These are phyloP conservation scores for Chytridium lagenaria DNA, from an alignment of 371 early-diverging fungal species.

Conservation along the genomic window DNA sequence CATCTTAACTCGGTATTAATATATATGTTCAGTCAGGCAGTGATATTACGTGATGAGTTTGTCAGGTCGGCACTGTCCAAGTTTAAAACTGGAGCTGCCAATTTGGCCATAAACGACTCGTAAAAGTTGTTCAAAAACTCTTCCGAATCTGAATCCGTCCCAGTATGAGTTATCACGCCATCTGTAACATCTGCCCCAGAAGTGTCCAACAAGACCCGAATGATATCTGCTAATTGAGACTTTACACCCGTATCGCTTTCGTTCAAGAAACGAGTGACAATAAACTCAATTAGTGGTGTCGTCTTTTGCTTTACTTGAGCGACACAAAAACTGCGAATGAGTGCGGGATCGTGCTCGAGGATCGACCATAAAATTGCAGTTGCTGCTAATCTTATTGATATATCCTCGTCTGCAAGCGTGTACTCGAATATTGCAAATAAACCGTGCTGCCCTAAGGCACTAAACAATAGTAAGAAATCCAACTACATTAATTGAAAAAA, in stretches of 20 bases:
- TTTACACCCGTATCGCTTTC: conserved; percentile 70
- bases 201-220: conserved; percentile 77
- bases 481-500: conserved; percentile 5
- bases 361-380: conserved; percentile 74
- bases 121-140: conserved; percentile 79
- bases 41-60: too few species aligned
- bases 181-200: conserved; percentile 39
- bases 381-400: conserved; percentile 62
- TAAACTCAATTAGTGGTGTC: conserved; percentile 62
- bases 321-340: conserved; percentile 73
- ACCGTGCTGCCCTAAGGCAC: conserved; percentile 74
- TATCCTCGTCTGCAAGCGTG: conserved; percentile 62
- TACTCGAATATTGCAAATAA: conserved; percentile 76
- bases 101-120: conserved; percentile 59
- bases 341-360: conserved; percentile 77
- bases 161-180: conserved; percentile 44
- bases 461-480: conserved; percentile 26
- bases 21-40: too few species aligned
- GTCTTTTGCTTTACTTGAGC: conserved; percentile 60
- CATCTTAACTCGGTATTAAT: too few species aligned
- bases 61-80: too few species aligned
- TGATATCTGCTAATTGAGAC: conserved; percentile 73
- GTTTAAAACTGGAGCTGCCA: conserved; percentile 65
- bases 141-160: conserved; percentile 61
- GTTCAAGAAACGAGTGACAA: conserved; percentile 67